Evolutionary conservation across 2,329 filamentous ascomycete genomes (phyloP), one percentile per base, ranked within the genome.

Genomic region (Thermomyces lanuginosus): DNA sequence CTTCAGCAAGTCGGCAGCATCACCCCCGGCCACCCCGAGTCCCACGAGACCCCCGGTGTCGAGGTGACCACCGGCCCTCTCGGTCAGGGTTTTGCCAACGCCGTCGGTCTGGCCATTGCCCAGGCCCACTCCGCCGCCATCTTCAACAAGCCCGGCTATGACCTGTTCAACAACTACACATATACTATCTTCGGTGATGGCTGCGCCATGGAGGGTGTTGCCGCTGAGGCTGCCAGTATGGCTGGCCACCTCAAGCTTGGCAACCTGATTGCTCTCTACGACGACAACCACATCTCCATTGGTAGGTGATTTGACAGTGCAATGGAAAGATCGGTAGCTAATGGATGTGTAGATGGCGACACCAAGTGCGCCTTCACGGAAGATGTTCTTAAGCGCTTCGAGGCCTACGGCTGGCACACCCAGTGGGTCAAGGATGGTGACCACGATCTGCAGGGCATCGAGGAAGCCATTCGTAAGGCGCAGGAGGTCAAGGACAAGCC

Each of bases 31-130:
- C 89, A 98, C 61, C 89, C 89, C 44, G 89, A 98, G 66, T 66
- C 83, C 38, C 82, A 93, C 59, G 89, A 95, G 60, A 95, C 86
- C 46, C 82, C 84, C 41, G 89, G 89, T 61, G 64, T 98, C 49
- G 89, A 98, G 65, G 89, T 98, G 48, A 98, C 89, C 55, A 98
- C 89, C 44, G 89, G 89, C 40, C 89, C 89, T 53, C 79, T 98
- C 32, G 89, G 89, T 41, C 89, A 98, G 64, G 89, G 89, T 69
- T 81, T 98, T 60, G 72, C 75, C 60, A 98, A 95, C 56, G 84
- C 89, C 45, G 89, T 98, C 47, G 89, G 89, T 75, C 74, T 98
- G 48, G 89, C 89, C 54, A 89, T 98, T 52, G 89, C 83, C 35
- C 81, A 95, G 67, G 78, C 78, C 39, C 86, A 98, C 63, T 82